These are phyloP conservation scores for Ascosphaera aggregata DNA, from an alignment of 2,329 filamentous ascomycete genomes.

Conservation along the genomic window DNA sequence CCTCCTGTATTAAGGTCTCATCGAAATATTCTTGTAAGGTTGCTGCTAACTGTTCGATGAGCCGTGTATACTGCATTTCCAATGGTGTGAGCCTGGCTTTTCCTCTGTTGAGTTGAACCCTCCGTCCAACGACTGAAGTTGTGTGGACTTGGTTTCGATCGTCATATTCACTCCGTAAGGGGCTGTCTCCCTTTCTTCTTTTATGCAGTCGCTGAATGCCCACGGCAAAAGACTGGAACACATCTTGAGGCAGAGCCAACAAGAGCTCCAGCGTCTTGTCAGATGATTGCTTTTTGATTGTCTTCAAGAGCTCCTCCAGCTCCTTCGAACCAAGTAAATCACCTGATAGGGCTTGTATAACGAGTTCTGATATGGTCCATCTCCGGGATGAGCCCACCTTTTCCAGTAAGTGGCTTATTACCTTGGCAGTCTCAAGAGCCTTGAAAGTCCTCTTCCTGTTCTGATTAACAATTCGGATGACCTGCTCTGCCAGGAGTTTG, in stretches of 20 bases:
- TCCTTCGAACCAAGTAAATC: constrained; percentile 28
- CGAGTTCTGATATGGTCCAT: constrained; percentile 14
- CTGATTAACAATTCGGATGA: constrained; percentile 18
- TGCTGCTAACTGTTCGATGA: constrained; percentile 25
- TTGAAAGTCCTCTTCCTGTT: constrained; percentile 16
- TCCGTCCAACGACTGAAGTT: constrained; percentile 36
- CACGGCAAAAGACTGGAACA: too few relatives aligned
- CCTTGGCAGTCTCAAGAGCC: constrained; percentile 11
- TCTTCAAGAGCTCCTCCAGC: constrained; percentile 28
- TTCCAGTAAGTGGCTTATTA: constrained; percentile 11
- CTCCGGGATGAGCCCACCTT: constrained; percentile 12
- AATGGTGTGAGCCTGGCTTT: constrained; percentile 29
- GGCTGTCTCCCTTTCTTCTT: constrained; percentile 22
- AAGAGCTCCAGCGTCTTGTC: constrained; percentile 21
- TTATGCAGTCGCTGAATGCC: constrained; percentile 26
- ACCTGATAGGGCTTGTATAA: constrained; percentile 23
- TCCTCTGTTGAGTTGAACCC: constrained; percentile 33
- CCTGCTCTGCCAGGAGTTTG: constrained; percentile 20
- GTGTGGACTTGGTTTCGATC: constrained; percentile 33
- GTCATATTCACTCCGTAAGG: constrained; percentile 52
- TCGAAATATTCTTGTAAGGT: constrained; percentile 23
- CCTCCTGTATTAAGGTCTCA: constrained; percentile 22
- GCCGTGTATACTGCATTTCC: constrained; percentile 30
- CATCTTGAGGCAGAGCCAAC: constrained; percentile 22
- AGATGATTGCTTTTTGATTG: constrained; percentile 29